Percentiles rank a stretch among this genome's conserved stretches.
Evolutionary conservation across 768 basidiomycete species (phyloP).

Genomic region (Fibroporia radiculosa): DNA sequence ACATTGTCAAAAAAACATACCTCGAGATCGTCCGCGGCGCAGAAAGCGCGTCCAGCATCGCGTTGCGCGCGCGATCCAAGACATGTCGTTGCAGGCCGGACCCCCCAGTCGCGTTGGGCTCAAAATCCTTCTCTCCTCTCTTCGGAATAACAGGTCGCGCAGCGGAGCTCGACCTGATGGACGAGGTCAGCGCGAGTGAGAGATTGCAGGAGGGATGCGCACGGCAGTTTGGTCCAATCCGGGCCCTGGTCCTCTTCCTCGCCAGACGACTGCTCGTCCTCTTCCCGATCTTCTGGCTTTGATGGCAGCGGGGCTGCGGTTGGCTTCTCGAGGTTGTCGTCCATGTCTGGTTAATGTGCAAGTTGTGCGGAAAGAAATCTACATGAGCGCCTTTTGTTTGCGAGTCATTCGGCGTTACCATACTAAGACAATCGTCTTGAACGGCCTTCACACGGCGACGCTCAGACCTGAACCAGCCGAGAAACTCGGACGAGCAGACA

Average conservation of each 20-base stretch:
- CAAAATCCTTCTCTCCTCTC: slow-evolving; percentile 96
- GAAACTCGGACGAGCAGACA: no score
- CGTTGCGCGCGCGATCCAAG: slow-evolving; percentile 69
- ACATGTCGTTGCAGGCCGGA: slow-evolving; percentile 76
- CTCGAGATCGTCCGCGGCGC: slow-evolving; percentile 69
- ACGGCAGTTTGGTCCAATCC: slow-evolving; percentile 82
- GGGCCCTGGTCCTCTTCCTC: slow-evolving; percentile 70
- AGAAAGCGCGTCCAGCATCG: slow-evolving; percentile 80
- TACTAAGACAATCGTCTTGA: no score
- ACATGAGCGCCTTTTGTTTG: no score
- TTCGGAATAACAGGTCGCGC: slow-evolving; percentile 79
- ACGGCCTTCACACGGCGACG: no score
- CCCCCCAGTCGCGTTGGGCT: slow-evolving; percentile 60
- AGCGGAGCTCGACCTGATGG: slow-evolving; percentile 10
- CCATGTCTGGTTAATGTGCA: slow-evolving; percentile 33
- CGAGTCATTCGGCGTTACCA: no score
- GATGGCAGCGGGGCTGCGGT: slow-evolving; percentile 24
- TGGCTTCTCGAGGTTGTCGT: slow-evolving; percentile 49
- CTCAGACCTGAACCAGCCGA: no score
- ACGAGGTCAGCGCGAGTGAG: background rate
- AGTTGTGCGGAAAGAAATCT: no score
- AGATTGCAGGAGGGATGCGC: slow-evolving; percentile 2
- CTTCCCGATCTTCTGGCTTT: slow-evolving; percentile 29
- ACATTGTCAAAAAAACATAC: slow-evolving; percentile 29
- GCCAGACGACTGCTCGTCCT: slow-evolving; percentile 43